Evolutionary conservation across 108 stramenopile genomes (phyloP).

Genomic region (Seminavis robusta): DNA sequence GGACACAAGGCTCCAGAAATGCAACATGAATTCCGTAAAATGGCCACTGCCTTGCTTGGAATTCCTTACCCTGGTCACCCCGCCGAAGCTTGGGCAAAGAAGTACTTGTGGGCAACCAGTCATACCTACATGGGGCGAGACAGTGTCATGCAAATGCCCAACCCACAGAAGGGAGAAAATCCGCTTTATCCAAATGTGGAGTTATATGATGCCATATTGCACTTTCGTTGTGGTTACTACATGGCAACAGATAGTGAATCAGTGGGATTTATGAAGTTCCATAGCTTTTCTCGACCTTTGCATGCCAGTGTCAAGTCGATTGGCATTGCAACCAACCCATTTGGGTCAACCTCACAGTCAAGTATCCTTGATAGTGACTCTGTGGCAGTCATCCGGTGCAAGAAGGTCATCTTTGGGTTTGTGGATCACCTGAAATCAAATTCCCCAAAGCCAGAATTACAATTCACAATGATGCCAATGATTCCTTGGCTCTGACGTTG

Average conservation of each 20-base stretch:
- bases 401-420: background rate
- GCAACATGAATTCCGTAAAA: conserved; percentile 1
- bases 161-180: background rate
- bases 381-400: background rate
- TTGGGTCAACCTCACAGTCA: background rate
- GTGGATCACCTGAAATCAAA: conserved; percentile 2
- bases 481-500: conserved; percentile 10
- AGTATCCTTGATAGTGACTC: conserved; percentile 2
- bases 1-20: conserved; percentile 1
- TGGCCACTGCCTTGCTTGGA: conserved; percentile 6
- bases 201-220: conserved; percentile 15
- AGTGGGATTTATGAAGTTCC: conserved; percentile 15
- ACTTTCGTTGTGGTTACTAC: conserved; percentile 22
- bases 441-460: conserved; percentile 9
- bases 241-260: background rate
- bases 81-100: no score
- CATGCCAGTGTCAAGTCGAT: background rate
- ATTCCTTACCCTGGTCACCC: conserved; percentile 7
- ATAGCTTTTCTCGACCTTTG: background rate
- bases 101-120: no score
- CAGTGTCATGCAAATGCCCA: background rate
- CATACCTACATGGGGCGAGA: no score
- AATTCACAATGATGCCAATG: conserved; percentile 1
- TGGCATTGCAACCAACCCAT: conserved; percentile 20
- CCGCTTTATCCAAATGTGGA: background rate